Base-by-base conservation (phyloP, 164 flowering plant genomes). In the Liriodendron chinense region DNA sequence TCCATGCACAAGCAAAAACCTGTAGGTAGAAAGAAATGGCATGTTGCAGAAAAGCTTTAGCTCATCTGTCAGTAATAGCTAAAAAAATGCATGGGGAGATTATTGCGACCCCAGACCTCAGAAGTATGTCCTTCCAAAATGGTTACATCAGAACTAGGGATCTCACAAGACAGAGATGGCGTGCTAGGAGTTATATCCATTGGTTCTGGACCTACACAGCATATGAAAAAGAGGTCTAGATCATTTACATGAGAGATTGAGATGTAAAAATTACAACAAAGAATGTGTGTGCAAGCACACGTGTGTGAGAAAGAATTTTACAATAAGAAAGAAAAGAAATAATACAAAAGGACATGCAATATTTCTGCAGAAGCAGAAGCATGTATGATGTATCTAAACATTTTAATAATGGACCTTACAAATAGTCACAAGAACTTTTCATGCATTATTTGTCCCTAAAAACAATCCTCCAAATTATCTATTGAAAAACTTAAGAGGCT, bases 1-100 rank as follows among this genome's bases (percentile, higher is more conserved):
- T 91, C 99, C 99, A 96, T 71, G 98, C 96, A 84, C 99, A 96
- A 78, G 89, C 95, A 82, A 94, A 96, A 78, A 96, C 99, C 99
- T 96, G 80, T 1, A 79, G 9, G 43, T 28, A 34, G 47, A 16
- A 28, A 26, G 26, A 67, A 20, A 67, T 9, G n/a, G 26, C 18
- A 28, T 28, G 1, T 3, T 26, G 21, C 71, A 20, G 28, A 47
- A 18, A 47, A 69, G 23, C 22, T 26, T 34, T 34, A 34, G 43
- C n/a, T 1, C 3, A 67, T 65, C 26, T 56, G 49, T 18, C 34
- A 57, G 16, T 49, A 71, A 26, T 25, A 68, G 28, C 13, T 21
- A 56, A 16, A 70, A 0, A 63, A 34, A 18, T 43, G 20, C 13
- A 74, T 76, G n/a, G 34, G 75, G 20, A 21, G 43, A 73, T 66